Conservation (phyloP, 1,139 yeast genomes). For the Scheffersomyces insectosa region DNA sequence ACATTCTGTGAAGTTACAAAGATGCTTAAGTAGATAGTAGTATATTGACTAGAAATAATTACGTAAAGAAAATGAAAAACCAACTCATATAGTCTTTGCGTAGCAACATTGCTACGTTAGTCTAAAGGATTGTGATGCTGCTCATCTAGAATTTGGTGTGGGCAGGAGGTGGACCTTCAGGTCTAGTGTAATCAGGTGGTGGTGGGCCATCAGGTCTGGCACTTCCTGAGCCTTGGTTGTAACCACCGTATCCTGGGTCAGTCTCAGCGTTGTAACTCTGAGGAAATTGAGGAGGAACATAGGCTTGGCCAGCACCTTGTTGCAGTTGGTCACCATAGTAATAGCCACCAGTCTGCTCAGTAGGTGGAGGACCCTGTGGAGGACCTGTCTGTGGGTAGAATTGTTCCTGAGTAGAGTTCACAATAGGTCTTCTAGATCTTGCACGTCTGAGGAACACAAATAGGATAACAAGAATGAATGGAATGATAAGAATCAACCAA, state of each 20-base stretch:
- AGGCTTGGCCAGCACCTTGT: neutral
- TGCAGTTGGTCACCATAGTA: constrained; percentile 4
- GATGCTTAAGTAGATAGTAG: no score
- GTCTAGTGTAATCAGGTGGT: constrained; percentile 16
- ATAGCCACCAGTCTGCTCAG: neutral
- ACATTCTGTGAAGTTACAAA: no score
- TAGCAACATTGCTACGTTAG: no score
- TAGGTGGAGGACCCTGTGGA: constrained; percentile 8
- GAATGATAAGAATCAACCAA: constrained; percentile 14
- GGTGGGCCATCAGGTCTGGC: constrained; percentile 4
- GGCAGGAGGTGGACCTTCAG: constrained; percentile 26
- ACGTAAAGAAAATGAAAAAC: no score
- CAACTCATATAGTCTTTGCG: no score
- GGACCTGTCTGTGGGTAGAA: constrained; percentile 18
- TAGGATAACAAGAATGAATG: constrained; percentile 9
- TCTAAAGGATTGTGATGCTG: constrained; percentile 4
- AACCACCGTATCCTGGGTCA: constrained; percentile 6
- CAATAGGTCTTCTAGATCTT: constrained; percentile 11
- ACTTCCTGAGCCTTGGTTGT: constrained; percentile 4
- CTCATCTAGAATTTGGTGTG: constrained; percentile 6
- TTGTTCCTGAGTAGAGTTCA: constrained; percentile 8
- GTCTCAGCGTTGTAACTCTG: neutral
- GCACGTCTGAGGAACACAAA: constrained; percentile 6
- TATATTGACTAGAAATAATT: no score
- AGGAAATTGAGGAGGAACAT: constrained; percentile 3